A percentile compares a stretch with the other conserved stretches of the same genome.
Conservation (phyloP, 345 rosid genomes). For the Rubroshorea leprosula region DNA sequence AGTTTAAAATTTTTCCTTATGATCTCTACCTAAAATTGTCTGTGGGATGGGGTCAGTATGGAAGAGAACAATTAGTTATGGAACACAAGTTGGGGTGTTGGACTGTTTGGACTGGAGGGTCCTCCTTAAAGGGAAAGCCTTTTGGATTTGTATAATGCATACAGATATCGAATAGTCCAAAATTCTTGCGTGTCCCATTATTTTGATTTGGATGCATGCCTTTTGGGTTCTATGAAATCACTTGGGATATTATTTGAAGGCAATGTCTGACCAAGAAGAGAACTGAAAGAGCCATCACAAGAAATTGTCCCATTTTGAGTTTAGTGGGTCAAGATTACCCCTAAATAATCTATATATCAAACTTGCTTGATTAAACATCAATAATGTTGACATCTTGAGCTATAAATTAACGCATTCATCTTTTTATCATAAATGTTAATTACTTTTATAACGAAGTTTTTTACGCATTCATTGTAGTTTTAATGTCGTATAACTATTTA, state of each 20-base stretch:
- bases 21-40: too few species aligned
- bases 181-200: neutral
- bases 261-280: neutral
- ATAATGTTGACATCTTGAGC: too few species aligned
- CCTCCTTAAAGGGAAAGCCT: slow-evolving; percentile 2
- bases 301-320: neutral
- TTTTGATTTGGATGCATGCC: neutral
- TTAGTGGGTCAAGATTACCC: neutral
- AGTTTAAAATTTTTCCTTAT: neutral
- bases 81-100: neutral
- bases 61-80: neutral
- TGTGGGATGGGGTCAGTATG: neutral
- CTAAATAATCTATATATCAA: too few species aligned
- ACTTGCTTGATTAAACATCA: too few species aligned
- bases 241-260: neutral
- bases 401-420: too few species aligned
- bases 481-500: too few species aligned
- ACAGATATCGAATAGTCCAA: neutral
- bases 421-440: too few species aligned
- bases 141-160: neutral
- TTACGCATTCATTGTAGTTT: too few species aligned
- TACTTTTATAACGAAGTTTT: too few species aligned
- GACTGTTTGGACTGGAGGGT: neutral
- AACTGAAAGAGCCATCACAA: neutral
- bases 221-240: slow-evolving; percentile 2